Evolutionary conservation across 768 basidiomycete species (phyloP), one percentile per base, ranked within the genome.

Genomic region (Strobilomyces dryophilus): DNA sequence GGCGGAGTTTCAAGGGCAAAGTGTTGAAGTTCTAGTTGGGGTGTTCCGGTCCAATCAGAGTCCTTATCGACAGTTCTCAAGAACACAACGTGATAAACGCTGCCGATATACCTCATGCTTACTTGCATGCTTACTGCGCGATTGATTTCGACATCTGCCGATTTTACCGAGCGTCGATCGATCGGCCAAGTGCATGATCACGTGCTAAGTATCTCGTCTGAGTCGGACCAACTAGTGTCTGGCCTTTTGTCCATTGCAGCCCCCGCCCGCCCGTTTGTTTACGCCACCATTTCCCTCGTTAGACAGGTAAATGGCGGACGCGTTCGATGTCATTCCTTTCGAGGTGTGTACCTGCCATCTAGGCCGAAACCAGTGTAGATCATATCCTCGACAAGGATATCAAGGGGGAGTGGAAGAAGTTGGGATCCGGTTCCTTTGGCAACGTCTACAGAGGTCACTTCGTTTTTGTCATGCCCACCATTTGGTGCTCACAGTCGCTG

Each of bases 351-450:
- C 40, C 26, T 39, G 29, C 11, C 35, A 29, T 15, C 26, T 8
- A 15, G 8, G 27, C 15, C 29, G 40, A 47, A 14, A 20, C 18
- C 24, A 6, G 18, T 8, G 27, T 26, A 32, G 46, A 45, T 52
- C 53, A 41, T 41, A 12, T 42, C 46, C 43, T 44, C 39, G 45
- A 45, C 54, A 62, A 92, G 91, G 91, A 93, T 66, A 89, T 93
- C 75, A 84, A 82, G 65, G 90, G 89, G 43, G 77, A 86, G 46
- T 93, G 91, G 91, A 87, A 85, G 76, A 91, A 89, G 65, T 75
- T 95, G 8, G 92, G 92, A 27, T 84, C 90, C n/a, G 92, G 92
- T 17, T 92, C 90, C 18, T 95, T 95, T 69, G 92, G 92, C 9
- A 89, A 91, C 60, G 92, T 95, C 52, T 94, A 88, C 77, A 92